Evolutionary conservation across 2,329 filamentous ascomycete genomes (phyloP).

Genomic region (Didymella exigua): DNA sequence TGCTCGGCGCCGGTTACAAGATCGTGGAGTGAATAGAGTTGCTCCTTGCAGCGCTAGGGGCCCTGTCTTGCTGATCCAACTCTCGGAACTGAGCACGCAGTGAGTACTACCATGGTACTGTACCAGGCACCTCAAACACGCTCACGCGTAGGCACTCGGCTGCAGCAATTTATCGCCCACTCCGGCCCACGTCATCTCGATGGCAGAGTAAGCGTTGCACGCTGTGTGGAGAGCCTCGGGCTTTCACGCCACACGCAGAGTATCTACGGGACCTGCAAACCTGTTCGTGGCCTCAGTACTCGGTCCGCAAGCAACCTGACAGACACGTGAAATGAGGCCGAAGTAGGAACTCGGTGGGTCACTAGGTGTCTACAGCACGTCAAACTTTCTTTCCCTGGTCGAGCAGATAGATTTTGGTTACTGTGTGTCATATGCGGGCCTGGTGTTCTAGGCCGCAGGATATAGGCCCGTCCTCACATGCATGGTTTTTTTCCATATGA

Average conservation of each 20-base stretch:
- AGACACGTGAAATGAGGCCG: constrained; percentile 8
- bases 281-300: not conserved
- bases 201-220: not conserved
- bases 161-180: constrained; percentile 1
- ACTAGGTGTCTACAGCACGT: not conserved
- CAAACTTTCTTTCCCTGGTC: constrained; percentile 10
- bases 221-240: not conserved
- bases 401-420: constrained; percentile 9
- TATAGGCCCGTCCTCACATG: not conserved
- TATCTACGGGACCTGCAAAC: constrained; percentile 1
- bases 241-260: constrained; percentile 1
- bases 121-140: constrained; percentile 8
- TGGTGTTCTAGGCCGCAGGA: constrained; percentile 15
- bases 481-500: not conserved
- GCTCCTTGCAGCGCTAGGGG: constrained; percentile 15
- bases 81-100: not conserved
- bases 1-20: constrained; percentile 10
- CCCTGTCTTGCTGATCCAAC: constrained; percentile 4
- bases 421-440: constrained; percentile 11
- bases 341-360: constrained; percentile 5
- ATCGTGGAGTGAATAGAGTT: constrained; percentile 11
- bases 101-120: constrained; percentile 7
- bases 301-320: constrained; percentile 6
- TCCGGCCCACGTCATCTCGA: constrained; percentile 1
- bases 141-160: constrained; percentile 1